phyloP scores from a whole-genome alignment of 225 moss, liverwort and hornwort genomes.

The Rhytidiadelphus loreus region DNA sequence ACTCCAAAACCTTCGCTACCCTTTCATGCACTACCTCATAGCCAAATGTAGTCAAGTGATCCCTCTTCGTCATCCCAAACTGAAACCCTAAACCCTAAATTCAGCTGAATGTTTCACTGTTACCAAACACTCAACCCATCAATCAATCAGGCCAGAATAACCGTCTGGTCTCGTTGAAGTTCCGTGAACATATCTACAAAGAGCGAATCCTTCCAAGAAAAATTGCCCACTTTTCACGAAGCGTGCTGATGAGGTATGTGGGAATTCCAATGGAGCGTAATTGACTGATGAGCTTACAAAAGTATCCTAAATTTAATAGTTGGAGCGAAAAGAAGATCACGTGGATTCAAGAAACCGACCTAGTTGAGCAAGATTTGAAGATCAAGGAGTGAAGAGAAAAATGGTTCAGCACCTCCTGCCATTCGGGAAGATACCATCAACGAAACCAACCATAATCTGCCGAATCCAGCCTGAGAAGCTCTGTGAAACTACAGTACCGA shows the following conservation, averaged over 20 bases:
- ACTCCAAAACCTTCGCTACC: slow-evolving; percentile 2
- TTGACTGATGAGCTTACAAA: neutral
- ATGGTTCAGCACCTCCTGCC: neutral
- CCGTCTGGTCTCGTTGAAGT: neutral
- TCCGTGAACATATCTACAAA: neutral
- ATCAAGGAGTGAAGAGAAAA: neutral
- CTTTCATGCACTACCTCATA: neutral
- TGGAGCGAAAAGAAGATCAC: neutral
- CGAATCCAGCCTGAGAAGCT: neutral
- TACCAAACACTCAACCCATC: neutral
- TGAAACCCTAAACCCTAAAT: neutral
- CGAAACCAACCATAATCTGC: neutral
- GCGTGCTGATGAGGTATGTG: neutral
- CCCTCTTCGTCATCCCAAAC: slow-evolving; percentile 1
- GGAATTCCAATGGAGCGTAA: neutral
- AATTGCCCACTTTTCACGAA: neutral
- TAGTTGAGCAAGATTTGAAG: neutral
- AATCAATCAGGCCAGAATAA: neutral
- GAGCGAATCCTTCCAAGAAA: neutral
- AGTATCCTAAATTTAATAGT: neutral
- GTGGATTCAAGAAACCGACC: neutral
- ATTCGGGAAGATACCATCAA: neutral
- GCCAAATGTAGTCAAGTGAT: neutral
- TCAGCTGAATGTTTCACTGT: neutral
- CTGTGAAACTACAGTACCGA: neutral